phyloP scores from a whole-genome alignment of 2,329 filamentous ascomycete species.

The Aspergillus puulaauensis region DNA sequence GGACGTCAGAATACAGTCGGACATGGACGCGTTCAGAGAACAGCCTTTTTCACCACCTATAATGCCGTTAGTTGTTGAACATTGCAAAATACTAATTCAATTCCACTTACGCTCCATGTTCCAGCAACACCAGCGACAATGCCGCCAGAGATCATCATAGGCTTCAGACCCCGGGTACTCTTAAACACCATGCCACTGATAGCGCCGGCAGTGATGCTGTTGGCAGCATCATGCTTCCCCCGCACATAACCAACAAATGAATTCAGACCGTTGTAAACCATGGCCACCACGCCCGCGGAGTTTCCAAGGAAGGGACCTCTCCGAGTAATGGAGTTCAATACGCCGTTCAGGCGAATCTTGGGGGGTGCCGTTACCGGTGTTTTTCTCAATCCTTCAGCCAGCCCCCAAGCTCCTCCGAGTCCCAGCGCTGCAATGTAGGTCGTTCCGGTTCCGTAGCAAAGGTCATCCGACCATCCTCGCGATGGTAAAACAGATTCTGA shows the following conservation, averaged over 20 bases:
- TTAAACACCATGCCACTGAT: slow-evolving; percentile 95
- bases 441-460: slow-evolving; percentile 95
- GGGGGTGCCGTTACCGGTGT: slow-evolving; percentile 71
- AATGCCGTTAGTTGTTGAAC: slow-evolving; percentile 13
- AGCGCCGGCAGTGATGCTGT: slow-evolving; percentile 81
- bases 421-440: slow-evolving; percentile 88
- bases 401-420: slow-evolving; percentile 85
- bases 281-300: slow-evolving; percentile 90
- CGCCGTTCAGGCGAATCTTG: slow-evolving; percentile 88
- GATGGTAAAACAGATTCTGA: slow-evolving; percentile 86
- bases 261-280: slow-evolving; percentile 94
- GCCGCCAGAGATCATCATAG: slow-evolving; percentile 91
- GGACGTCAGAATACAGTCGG: slow-evolving; percentile 19
- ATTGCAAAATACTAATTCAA: slow-evolving; percentile 10
- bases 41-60: slow-evolving; percentile 52
- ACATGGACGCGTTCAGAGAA: slow-evolving; percentile 42
- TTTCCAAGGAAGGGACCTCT: slow-evolving; percentile 94
- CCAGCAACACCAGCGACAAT: slow-evolving; percentile 85
- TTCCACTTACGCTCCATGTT: slow-evolving; percentile 79
- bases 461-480: slow-evolving; percentile 94
- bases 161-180: slow-evolving; percentile 83
- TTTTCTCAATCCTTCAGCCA: slow-evolving; percentile 83
- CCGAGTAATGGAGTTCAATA: slow-evolving; percentile 90
- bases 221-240: slow-evolving; percentile 85
- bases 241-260: slow-evolving; percentile 75